Evolutionary conservation across 352 stramenopile genomes (phyloP), one percentile per base, ranked within the genome.

Genomic region (Globisporangium ultimum): DNA sequence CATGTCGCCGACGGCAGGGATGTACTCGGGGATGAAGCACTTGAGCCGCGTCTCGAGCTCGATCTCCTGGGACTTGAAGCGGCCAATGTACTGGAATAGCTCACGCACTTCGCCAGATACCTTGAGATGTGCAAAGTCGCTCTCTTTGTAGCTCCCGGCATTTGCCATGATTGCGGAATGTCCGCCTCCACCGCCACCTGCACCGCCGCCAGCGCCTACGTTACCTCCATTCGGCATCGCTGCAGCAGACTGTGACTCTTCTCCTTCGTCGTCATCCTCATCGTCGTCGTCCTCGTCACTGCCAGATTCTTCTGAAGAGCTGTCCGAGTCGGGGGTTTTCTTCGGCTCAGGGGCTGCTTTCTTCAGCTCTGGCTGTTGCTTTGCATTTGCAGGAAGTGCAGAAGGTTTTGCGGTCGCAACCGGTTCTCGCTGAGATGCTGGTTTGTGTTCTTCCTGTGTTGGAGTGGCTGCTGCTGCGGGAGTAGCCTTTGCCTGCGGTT

Each of bases 11-110:
- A 99, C 85, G 0, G 96, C 91, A 9, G 96, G 96, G 46, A 98
- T 98, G 68, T 97, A 98, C 62, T 98, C 91, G 5, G 96, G 96
- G 38, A 98, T 91, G 67, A 98, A 99, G 63, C 92, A 98, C 71
- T 98, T 98, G 48, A 99, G 82, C 32, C 85, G 82, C 38, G 96
- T 98, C 64, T 98, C 91, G 40, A 99, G 75, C 53, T 98, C 93
- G 45, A 98, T 89, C 48, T 98, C 93, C 58, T 98, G 91, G 2
- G 94, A 85, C 66, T 98, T 97, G 75, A 98, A 99, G 20, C 88
- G 78, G 6, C 86, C 84, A 54, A 98, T 97, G 76, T 97, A 97
- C 70, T 97, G 78, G 68, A 98, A 98, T 1, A 98, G 65, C 60
- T 98, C 90, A 12, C 84, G 77, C 46, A 97, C 84, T 51, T 98